Percentiles rank a stretch among this genome's conserved stretches.
These are phyloP conservation scores for Cordyceps cateniannulata DNA, from an alignment of 2,329 filamentous ascomycete genomes.

Conservation along the genomic window DNA sequence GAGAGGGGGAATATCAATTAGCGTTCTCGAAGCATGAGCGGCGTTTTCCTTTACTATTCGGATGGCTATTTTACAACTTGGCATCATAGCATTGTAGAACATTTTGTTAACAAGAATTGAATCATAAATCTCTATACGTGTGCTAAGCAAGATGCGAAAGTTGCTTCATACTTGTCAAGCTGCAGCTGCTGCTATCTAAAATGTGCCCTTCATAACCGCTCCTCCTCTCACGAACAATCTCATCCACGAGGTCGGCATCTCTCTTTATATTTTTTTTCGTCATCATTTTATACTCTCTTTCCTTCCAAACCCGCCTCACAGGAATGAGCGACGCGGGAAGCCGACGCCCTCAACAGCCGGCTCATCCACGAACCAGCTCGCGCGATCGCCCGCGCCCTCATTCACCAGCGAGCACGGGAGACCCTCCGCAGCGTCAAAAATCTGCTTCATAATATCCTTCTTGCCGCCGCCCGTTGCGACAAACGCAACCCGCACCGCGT, in stretches of 20 bases:
- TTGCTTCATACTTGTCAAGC: neutral
- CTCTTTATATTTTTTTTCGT: neutral
- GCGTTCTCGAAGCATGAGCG: neutral
- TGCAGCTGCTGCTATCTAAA: neutral
- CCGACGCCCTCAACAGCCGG: constrained; percentile 78
- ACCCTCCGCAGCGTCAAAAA: constrained; percentile 73
- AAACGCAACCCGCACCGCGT: constrained; percentile 81
- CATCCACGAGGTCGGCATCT: neutral
- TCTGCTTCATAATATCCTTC: constrained; percentile 85
- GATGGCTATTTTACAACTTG: neutral
- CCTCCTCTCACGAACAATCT: neutral
- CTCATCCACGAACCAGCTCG: constrained; percentile 92
- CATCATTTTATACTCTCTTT: neutral
- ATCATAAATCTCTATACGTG: neutral
- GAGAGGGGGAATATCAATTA: neutral
- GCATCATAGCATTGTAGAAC: neutral
- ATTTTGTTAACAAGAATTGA: neutral
- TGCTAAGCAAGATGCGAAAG: neutral
- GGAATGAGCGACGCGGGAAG: constrained; percentile 68
- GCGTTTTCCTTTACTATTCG: neutral
- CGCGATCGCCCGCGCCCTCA: constrained; percentile 72
- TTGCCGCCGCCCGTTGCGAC: constrained; percentile 86
- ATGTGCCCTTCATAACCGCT: neutral
- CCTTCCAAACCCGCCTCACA: constrained; percentile 28
- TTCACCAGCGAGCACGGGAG: constrained; percentile 88